phyloP scores from a whole-genome alignment of 805 yeast species.

The Torulaspora maleeae region DNA sequence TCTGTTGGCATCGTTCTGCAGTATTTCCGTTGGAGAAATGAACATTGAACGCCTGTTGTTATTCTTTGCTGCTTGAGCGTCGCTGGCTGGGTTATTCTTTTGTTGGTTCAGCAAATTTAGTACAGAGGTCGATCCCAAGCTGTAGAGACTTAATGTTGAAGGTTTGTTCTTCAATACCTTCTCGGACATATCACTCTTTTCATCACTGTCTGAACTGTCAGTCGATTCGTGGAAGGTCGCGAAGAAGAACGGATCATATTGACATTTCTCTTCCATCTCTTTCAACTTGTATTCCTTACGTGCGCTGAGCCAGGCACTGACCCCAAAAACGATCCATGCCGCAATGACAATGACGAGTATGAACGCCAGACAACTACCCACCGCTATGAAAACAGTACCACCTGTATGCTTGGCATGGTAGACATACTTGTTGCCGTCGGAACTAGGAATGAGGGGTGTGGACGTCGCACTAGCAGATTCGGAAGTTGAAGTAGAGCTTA shows the following conservation, averaged over 20 bases:
- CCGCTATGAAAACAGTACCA: constrained; percentile 75
- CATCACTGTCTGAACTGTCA: constrained; percentile 23
- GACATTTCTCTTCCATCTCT: constrained; percentile 17
- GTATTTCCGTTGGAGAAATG: constrained; percentile 48
- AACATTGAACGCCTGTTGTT: constrained; percentile 42
- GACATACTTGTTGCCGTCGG: constrained; percentile 51
- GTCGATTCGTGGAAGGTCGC: constrained; percentile 13
- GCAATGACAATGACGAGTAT: constrained; percentile 34
- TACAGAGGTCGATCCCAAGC: constrained; percentile 33
- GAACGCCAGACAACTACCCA: constrained; percentile 63
- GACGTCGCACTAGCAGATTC: constrained; percentile 17
- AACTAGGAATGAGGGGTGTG: constrained; percentile 23
- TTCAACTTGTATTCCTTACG: constrained; percentile 28
- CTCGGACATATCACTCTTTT: constrained; percentile 25
- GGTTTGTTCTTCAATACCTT: constrained; percentile 21
- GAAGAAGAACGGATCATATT: constrained; percentile 20
- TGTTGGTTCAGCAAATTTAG: constrained; percentile 25
- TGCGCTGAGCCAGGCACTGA: constrained; percentile 29
- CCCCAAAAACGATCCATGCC: constrained; percentile 23
- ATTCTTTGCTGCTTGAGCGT: constrained; percentile 6
- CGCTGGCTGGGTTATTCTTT: not conserved
- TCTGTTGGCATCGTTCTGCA: constrained; percentile 23
- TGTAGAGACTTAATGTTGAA: constrained; percentile 29
- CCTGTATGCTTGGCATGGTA: constrained; percentile 45
- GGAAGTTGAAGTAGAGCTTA: constrained; percentile 5